A percentile compares a stretch with the other conserved stretches of the same genome.
Conservation (phyloP, 495 filamentous ascomycete species). For the Tuber melanosporum region DNA sequence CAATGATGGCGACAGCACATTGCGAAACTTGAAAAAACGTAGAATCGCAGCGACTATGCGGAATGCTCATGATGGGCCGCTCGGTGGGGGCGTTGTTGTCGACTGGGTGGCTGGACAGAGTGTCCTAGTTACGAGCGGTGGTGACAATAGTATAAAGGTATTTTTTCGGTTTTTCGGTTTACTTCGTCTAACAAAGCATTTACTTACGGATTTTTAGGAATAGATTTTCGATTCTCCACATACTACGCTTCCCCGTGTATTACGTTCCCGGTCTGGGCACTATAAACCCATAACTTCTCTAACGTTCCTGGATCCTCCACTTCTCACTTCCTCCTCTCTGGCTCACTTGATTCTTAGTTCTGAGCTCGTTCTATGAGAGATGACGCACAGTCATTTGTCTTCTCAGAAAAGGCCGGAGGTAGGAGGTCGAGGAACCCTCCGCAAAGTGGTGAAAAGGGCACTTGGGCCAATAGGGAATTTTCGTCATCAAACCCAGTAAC, state of each 20-base stretch:
- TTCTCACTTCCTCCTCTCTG: constrained; percentile 92
- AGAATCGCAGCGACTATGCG: constrained; percentile 73
- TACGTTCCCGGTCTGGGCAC: constrained; percentile 81
- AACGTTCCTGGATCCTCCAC: constrained; percentile 69
- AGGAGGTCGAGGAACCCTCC: constrained; percentile 79
- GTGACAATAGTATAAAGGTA: constrained; percentile 80
- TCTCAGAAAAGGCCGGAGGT: constrained; percentile 72
- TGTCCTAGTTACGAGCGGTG: constrained; percentile 77
- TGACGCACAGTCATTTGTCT: constrained; percentile 86
- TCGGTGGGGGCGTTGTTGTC: constrained; percentile 59
- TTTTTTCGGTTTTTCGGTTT: neutral
- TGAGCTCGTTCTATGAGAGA: constrained; percentile 93
- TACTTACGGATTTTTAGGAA: constrained; percentile 20
- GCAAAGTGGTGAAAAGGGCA: constrained; percentile 49
- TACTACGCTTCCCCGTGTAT: constrained; percentile 66
- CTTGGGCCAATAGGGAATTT: constrained; percentile 55
- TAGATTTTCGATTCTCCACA: constrained; percentile 42
- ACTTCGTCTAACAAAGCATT: constrained; percentile 1
- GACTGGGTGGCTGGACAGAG: constrained; percentile 88
- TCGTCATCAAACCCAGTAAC: constrained; percentile 81
- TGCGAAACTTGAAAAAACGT: constrained; percentile 91
- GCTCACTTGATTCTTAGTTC: constrained; percentile 75
- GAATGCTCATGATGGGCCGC: constrained; percentile 72
- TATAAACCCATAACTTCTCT: constrained; percentile 73
- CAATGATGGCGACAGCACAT: constrained; percentile 72